Percentiles rank a stretch among this genome's conserved stretches.
These are phyloP conservation scores for Phaeophleospora eucalypticola DNA, from an alignment of 2,329 filamentous ascomycete genomes.

Conservation along the genomic window DNA sequence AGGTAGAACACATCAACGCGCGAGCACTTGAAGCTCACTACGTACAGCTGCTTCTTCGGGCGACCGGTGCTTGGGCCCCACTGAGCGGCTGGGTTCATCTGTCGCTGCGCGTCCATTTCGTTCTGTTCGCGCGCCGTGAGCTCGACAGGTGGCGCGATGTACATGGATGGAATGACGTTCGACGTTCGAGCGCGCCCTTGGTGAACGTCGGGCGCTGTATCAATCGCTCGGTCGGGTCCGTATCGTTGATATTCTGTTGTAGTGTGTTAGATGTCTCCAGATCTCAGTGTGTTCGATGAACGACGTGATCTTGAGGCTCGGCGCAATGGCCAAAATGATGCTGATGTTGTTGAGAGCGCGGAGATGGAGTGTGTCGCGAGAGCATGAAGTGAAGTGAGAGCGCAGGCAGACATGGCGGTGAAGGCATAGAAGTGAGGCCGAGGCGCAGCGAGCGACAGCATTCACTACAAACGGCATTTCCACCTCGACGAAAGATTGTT, in stretches of 20 bases:
- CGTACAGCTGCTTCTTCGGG: conserved; percentile 61
- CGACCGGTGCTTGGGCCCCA: conserved; percentile 35
- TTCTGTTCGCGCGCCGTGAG: conserved; percentile 24
- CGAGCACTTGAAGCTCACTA: conserved; percentile 95
- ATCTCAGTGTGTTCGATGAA: neutral
- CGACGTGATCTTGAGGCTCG: neutral
- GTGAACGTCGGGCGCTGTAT: conserved; percentile 9
- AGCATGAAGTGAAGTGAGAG: neutral
- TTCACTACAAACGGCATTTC: neutral
- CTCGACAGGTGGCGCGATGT: conserved; percentile 27
- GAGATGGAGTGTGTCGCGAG: neutral
- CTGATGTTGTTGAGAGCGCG: neutral
- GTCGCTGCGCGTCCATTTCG: conserved; percentile 20
- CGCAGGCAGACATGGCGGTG: neutral
- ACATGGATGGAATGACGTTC: conserved; percentile 27
- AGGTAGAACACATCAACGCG: conserved; percentile 96
- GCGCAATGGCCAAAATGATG: neutral
- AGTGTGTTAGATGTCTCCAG: neutral
- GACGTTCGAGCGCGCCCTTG: conserved; percentile 12
- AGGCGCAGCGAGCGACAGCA: neutral
- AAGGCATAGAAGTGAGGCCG: neutral
- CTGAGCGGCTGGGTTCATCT: conserved; percentile 27
- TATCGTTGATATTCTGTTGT: conserved; percentile 17
- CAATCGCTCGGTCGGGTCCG: conserved; percentile 11
- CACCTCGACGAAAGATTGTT: neutral